Conservation (phyloP, 345 rosid genomes). For the Lepidium aucheri region DNA sequence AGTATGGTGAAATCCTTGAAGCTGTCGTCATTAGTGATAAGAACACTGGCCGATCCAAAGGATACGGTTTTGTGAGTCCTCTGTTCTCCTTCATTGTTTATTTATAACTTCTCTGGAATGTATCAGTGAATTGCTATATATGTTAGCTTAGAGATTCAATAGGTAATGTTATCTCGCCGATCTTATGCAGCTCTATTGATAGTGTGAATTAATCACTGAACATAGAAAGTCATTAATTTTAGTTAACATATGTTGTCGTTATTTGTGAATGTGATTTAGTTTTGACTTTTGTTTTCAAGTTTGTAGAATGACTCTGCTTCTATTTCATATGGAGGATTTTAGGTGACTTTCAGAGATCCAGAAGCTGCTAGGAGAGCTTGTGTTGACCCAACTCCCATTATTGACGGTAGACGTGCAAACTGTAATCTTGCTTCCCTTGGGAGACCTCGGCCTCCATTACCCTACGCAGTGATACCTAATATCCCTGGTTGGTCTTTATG, state of each 20-base stretch:
- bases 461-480: slow-evolving; percentile 44
- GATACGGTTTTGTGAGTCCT: slow-evolving; percentile 95
- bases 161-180: neutral
- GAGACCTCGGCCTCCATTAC: slow-evolving; percentile 57
- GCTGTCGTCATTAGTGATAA: slow-evolving; percentile 93
- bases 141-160: neutral
- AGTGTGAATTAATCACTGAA: neutral
- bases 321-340: slow-evolving; percentile 62
- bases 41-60: slow-evolving; percentile 93
- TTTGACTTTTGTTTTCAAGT: neutral
- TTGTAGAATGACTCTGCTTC: slow-evolving; percentile 38
- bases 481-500: slow-evolving; percentile 28
- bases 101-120: neutral
- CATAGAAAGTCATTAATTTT: neutral
- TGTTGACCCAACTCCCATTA: slow-evolving; percentile 74
- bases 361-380: slow-evolving; percentile 97
- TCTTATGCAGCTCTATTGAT: neutral
- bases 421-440: slow-evolving; percentile 98
- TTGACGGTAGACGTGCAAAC: slow-evolving; percentile 94
- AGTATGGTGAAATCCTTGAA: slow-evolving; percentile 82
- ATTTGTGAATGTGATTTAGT: neutral
- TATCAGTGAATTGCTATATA: neutral
- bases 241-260: neutral
- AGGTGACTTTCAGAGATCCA: slow-evolving; percentile 97
- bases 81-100: neutral